Evolutionary conservation across 129 eudicot species (phyloP).

Genomic region (Deinandra increscens): DNA sequence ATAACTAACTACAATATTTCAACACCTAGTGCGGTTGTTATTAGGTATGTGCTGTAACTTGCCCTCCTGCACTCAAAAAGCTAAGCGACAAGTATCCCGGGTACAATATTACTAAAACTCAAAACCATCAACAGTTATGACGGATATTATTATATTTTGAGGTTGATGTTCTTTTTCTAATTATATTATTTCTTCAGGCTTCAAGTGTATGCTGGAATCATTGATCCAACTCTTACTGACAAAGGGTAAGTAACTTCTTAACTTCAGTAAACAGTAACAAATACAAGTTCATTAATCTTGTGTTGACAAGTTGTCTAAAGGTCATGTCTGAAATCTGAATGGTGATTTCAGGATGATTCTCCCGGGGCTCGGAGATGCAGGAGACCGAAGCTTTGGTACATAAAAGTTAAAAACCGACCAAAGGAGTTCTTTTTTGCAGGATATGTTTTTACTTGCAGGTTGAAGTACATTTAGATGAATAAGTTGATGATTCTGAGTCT

Average conservation of each 20-base stretch:
- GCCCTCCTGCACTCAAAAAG: slow-evolving; percentile 96
- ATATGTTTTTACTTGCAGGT: no score
- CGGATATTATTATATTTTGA: not conserved
- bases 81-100: slow-evolving; percentile 93
- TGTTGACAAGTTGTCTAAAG: slow-evolving; percentile 6
- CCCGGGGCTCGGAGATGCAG: slow-evolving; percentile 99
- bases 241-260: slow-evolving; percentile 57
- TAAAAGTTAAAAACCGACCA: slow-evolving; percentile 29
- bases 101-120: slow-evolving; percentile 40
- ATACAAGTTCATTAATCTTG: not conserved
- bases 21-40: not conserved
- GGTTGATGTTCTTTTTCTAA: not conserved
- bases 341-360: slow-evolving; percentile 73
- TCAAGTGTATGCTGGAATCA: slow-evolving; percentile 89
- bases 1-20: not conserved
- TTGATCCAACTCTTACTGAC: slow-evolving; percentile 78
- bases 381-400: slow-evolving; percentile 92
- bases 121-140: not conserved
- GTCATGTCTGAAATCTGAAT: not conserved
- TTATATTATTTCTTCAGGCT: slow-evolving; percentile 53
- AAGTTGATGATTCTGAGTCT: no score
- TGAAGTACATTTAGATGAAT: no score
- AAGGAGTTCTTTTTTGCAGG: no score
- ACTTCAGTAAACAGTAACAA: no score
- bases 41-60: slow-evolving; percentile 83